Evolutionary conservation across 805 yeast genomes (phyloP), one percentile per base, ranked within the genome.

Genomic region (Starmera amethionina): DNA sequence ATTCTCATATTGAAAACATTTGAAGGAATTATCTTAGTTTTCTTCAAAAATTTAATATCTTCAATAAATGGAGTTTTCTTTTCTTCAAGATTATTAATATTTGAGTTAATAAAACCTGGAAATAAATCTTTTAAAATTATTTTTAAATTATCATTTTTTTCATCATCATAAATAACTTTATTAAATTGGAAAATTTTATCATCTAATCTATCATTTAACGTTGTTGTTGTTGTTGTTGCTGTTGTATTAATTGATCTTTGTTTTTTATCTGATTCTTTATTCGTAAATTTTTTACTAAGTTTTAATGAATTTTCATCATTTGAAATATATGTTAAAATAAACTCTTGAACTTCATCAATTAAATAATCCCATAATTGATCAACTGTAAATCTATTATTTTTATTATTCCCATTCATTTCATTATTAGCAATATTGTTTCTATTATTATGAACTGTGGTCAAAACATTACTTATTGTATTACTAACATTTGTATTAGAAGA

Each of bases 1-100:
- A 83, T 71, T 47, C 89, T 72, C 81, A 89, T 85, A 51, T 88
- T 86, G 59, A 82, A 78, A 13, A 87, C 71, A 51, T 77, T 78
- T 3, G 86, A 77, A 1, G 79, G 76, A 3, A 84, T 82, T 32
- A 86, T 59, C 4, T 79, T 70, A 44, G 81, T 79, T 40, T 80
- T 79, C 48, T 73, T 71, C 18, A 76, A 67, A 43, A 69, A 70
- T 3, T 73, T 64, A 46, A 79, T 86, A 45, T 69, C 76, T 34
- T 79, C 77, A 35, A 84, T 73, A 49, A 74, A 83, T 6, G 71
- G 66, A 1, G 68, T 60, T 32, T 64, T 60, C 46, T 67, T 46
- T 46, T 58, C 46, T 22, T 22, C 27, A 22, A 22, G 9, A 19
- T 64, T 47, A 34, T 56, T 46, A 32, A 58, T 62, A 33, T 48